Evolutionary conservation across 805 yeast species (phyloP), one percentile per base, ranked within the genome.

Genomic region (Zygosaccharomyces siamensis): DNA sequence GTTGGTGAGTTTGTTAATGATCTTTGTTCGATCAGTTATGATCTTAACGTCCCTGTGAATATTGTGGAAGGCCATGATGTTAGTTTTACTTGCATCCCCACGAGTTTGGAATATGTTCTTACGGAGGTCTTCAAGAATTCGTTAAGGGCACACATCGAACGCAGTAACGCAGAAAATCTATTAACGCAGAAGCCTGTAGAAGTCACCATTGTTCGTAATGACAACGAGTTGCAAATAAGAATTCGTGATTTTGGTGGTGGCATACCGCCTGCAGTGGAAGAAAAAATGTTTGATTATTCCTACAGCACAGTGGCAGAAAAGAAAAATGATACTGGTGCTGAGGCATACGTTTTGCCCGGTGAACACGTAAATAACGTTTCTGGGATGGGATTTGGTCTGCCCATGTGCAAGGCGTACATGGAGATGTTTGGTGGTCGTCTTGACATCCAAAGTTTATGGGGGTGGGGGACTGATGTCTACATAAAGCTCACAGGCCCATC

Each of bases 361-460:
- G 74, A 76, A 21, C 84, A 84, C 1, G 84, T 86, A 1, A 73
- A 74, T 39, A 75, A 76, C 20, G 78, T 92, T 31, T 96, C 97
- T 0, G 99, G 99, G 0, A 86, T 93, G 86, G 98, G 98, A 0
- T 92, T 89, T 63, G 99, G 99, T 0, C 68, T 92, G 47, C 98
- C 98, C 5, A 71, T 92, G 53, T 86, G 90, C 51, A 72, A 80
- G 57, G 84, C 88, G 0, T 86, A 86, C 58, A 80, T 84, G 27
- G 86, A 81, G 59, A 75, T 84, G 62, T 84, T 86, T 62, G 84
- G 84, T 37, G 93, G 93, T 2, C 72, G 72, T 40, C 72, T 87
- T 44, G 80, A 80, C 50, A 72, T 87, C 26, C 89, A 86, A 62
- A 80, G 84, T 42, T 75, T 84, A 50, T 77, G 77, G 67, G 92